phyloP scores from a whole-genome alignment of 306 rosid genomes.

The Glycine latifolia region DNA sequence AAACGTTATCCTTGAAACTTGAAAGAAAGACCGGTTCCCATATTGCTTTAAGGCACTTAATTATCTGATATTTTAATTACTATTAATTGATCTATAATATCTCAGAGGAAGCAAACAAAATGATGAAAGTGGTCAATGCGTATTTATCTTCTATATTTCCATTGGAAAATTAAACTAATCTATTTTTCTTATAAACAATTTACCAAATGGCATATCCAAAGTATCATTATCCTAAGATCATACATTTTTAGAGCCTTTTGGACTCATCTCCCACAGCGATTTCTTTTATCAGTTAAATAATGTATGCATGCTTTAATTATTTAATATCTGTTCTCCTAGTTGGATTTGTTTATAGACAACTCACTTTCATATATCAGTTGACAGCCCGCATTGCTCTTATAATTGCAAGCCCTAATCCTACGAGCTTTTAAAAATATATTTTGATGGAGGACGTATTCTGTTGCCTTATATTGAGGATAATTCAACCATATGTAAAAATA shows the following conservation, averaged over 20 bases:
- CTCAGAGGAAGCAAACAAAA: constrained; percentile 51
- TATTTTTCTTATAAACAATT: constrained; percentile 36
- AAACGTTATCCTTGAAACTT: constrained; percentile 42
- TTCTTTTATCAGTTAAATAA: constrained; percentile 48
- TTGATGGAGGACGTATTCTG: constrained; percentile 30
- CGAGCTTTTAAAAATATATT: constrained; percentile 44
- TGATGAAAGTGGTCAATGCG: constrained; percentile 59
- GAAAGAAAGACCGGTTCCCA: constrained; percentile 28
- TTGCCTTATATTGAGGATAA: not conserved
- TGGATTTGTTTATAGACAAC: constrained; percentile 56
- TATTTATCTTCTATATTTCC: constrained; percentile 38
- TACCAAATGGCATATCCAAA: constrained; percentile 41
- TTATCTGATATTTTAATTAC: not conserved
- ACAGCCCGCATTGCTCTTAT: constrained; percentile 36
- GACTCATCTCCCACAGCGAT: constrained; percentile 46
- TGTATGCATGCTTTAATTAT: constrained; percentile 45
- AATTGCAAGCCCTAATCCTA: constrained; percentile 52
- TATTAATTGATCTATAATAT: not conserved
- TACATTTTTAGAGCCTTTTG: constrained; percentile 35
- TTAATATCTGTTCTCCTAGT: constrained; percentile 52
- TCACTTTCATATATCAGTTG: constrained; percentile 43
- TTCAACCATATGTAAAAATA: not conserved
- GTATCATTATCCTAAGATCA: constrained; percentile 52
- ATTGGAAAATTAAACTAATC: constrained; percentile 30
- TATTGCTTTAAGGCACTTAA: constrained; percentile 29